Percentiles rank a stretch among this genome's conserved stretches.
Evolutionary conservation across 345 rosid genomes (phyloP).

Genomic region (Citrus maxima): DNA sequence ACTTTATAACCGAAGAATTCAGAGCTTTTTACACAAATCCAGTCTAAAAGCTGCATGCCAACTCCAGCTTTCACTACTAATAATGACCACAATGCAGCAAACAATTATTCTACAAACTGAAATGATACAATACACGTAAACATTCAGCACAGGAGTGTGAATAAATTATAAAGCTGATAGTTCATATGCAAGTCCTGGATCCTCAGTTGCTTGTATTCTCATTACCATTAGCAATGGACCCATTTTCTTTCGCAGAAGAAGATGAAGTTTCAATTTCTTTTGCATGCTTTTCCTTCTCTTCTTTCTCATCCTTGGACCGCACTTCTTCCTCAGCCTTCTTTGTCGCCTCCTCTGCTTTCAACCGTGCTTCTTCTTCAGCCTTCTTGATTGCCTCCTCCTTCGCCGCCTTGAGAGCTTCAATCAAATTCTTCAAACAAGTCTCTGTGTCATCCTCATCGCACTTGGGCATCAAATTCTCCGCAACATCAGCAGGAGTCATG

Average conservation of each 20-base stretch:
- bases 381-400: slow-evolving; percentile 30
- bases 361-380: slow-evolving; percentile 23
- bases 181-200: neutral
- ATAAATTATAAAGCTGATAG: neutral
- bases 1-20: neutral
- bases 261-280: slow-evolving; percentile 6
- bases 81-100: neutral
- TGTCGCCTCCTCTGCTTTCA: slow-evolving; percentile 15
- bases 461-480: slow-evolving; percentile 46
- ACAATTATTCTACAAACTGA: neutral
- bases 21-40: neutral
- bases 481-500: slow-evolving; percentile 52
- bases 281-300: slow-evolving; percentile 1
- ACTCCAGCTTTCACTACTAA: neutral
- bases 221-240: neutral
- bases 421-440: slow-evolving; percentile 28
- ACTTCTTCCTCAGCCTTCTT: slow-evolving; percentile 14
- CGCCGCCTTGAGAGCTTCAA: slow-evolving; percentile 32
- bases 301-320: neutral
- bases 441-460: slow-evolving; percentile 27
- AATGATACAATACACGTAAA: neutral
- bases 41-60: neutral
- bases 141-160: neutral
- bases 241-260: slow-evolving; percentile 3
- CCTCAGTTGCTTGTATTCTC: neutral